phyloP scores from a whole-genome alignment of 2,329 filamentous ascomycete species.

The Neocatenulostroma microsporum region DNA sequence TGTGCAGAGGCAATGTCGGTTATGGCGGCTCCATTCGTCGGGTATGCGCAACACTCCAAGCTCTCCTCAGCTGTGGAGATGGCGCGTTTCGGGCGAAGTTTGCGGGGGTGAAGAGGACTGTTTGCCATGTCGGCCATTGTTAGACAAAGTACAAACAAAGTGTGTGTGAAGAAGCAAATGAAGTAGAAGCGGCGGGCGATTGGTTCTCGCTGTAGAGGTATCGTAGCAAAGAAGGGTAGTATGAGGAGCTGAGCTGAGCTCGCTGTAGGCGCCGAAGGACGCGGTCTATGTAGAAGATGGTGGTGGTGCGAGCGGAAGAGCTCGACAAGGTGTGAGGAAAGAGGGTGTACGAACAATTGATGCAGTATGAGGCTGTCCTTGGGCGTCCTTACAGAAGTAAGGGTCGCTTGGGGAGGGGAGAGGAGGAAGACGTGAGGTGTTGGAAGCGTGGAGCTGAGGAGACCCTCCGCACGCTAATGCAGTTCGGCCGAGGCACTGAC shows the following conservation, averaged over 20 bases:
- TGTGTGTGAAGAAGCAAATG: slow-evolving; percentile 14
- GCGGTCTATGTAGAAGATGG: neutral
- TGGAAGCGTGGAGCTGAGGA: too few relatives aligned
- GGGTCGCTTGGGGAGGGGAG: neutral
- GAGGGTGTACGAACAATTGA: slow-evolving; percentile 24
- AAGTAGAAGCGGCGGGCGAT: slow-evolving; percentile 6
- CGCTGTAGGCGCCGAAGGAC: neutral
- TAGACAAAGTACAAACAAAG: slow-evolving; percentile 18
- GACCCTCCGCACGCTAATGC: too few relatives aligned
- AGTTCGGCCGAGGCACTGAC: too few relatives aligned
- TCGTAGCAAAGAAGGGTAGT: neutral
- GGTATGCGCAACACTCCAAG: slow-evolving; percentile 3
- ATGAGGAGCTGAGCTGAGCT: slow-evolving; percentile 9
- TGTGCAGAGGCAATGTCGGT: slow-evolving; percentile 1
- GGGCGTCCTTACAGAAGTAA: neutral
- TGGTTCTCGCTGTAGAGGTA: neutral
- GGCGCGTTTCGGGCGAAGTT: slow-evolving; percentile 1
- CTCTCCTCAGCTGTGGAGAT: neutral
- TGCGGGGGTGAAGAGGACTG: slow-evolving; percentile 15
- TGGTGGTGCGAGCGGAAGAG: slow-evolving; percentile 6
- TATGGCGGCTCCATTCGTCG: slow-evolving; percentile 13
- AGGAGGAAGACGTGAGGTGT: too few relatives aligned
- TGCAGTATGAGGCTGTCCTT: slow-evolving; percentile 1
- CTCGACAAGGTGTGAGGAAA: slow-evolving; percentile 10
- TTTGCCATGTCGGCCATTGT: slow-evolving; percentile 22